These are phyloP conservation scores for Linnemannia hyalina DNA, from an alignment of 192 early-diverging fungal genomes.

Conservation along the genomic window DNA sequence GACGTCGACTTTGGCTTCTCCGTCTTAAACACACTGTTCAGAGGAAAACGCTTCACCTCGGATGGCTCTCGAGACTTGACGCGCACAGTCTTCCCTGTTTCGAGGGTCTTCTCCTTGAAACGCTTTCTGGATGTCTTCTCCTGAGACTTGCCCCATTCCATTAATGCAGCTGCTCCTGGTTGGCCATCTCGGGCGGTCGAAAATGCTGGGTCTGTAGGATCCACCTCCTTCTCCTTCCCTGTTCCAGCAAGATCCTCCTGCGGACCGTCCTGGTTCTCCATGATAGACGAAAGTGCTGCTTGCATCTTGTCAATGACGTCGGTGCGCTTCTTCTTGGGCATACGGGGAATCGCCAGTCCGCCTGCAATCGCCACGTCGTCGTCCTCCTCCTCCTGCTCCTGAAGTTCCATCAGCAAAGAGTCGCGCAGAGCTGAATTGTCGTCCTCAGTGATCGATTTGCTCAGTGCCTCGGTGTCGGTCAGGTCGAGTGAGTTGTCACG, in stretches of 20 bases:
- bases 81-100: constrained; percentile 19
- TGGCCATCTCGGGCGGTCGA: constrained; percentile 35
- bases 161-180: constrained; percentile 10
- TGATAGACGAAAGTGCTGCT: constrained; percentile 67
- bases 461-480: constrained; percentile 10
- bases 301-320: constrained; percentile 61
- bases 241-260: constrained; percentile 12
- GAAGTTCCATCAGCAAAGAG: constrained; percentile 35
- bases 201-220: constrained; percentile 34
- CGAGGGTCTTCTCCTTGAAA: constrained; percentile 19
- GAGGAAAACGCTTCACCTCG: neutral
- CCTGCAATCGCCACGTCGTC: constrained; percentile 13
- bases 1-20: neutral
- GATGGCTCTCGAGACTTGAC: constrained; percentile 19
- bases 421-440: constrained; percentile 8
- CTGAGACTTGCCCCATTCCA: constrained; percentile 40
- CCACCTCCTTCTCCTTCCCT: constrained; percentile 12
- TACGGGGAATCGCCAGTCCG: constrained; percentile 23
- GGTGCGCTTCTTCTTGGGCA: constrained; percentile 24
- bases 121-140: constrained; percentile 19
- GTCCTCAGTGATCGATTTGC: neutral
- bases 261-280: constrained; percentile 54
- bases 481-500: constrained; percentile 14
- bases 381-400: constrained; percentile 30
- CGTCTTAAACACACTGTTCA: constrained; percentile 19